These are phyloP conservation scores for Pyrrhoderma lamaoense DNA, from an alignment of 1,284 basidiomycete genomes.

Conservation along the genomic window DNA sequence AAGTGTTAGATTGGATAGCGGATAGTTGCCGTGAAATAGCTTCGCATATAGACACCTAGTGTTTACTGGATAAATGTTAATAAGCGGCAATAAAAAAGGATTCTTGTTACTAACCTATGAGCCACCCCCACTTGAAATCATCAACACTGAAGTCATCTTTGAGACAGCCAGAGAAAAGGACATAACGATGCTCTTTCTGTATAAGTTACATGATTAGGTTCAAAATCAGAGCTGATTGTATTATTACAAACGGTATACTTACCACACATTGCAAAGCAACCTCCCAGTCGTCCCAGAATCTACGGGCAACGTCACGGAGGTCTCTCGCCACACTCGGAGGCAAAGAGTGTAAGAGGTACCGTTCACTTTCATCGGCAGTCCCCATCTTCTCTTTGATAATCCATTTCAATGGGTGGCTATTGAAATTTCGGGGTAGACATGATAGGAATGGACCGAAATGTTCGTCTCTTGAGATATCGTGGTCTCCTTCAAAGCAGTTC, in stretches of 20 bases:
- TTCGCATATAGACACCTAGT: conserved; percentile 79
- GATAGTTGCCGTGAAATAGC: conserved; percentile 43
- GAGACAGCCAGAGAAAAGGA: conserved; percentile 34
- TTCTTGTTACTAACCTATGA: conserved; percentile 51
- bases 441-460: conserved; percentile 73
- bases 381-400: conserved; percentile 32
- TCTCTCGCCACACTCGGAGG: conserved; percentile 44
- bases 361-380: conserved; percentile 19
- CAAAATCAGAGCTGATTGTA: not conserved
- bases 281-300: conserved; percentile 57
- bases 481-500: conserved; percentile 26
- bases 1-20: conserved; percentile 72
- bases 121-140: conserved; percentile 79
- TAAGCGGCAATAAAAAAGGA: conserved; percentile 3
- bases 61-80: conserved; percentile 53
- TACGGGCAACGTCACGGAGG: conserved; percentile 39
- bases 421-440: conserved; percentile 61
- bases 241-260: not conserved
- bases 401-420: conserved; percentile 72
- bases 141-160: conserved; percentile 26
- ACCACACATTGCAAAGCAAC: conserved; percentile 45
- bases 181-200: conserved; percentile 4
- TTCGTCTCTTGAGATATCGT: conserved; percentile 41
- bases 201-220: not conserved
- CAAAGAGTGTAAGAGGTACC: conserved; percentile 34